Conservation (phyloP, 169 alveolate genomes). For the Perkinsus chesapeaki region DNA sequence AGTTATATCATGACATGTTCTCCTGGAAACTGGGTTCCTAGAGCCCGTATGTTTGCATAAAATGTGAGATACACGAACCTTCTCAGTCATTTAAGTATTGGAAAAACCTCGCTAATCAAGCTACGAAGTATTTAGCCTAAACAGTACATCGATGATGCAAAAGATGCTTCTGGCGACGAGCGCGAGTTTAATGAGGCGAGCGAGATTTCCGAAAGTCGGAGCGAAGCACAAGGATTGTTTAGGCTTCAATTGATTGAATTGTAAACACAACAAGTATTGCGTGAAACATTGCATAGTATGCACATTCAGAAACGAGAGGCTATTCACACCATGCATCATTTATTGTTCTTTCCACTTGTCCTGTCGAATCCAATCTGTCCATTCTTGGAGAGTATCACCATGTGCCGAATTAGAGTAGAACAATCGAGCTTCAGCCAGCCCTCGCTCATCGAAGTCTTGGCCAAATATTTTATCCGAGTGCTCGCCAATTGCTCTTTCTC, state of each 20-base stretch:
- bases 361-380: neutral
- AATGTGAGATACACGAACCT: slow-evolving; percentile 65
- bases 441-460: neutral
- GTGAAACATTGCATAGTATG: neutral
- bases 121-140: neutral
- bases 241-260: neutral
- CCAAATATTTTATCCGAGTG: neutral
- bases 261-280: neutral
- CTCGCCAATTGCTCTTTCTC: neutral
- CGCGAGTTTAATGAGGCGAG: neutral
- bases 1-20: slow-evolving; percentile 59
- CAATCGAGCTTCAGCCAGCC: neutral
- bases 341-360: neutral
- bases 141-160: neutral
- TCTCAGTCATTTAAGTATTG: neutral
- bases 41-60: slow-evolving; percentile 71
- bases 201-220: neutral
- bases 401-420: neutral
- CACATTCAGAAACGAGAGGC: neutral
- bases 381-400: neutral
- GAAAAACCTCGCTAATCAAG: neutral
- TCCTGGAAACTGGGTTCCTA: slow-evolving; percentile 70
- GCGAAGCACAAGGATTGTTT: neutral
- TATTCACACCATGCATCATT: neutral
- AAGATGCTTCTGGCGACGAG: neutral